A percentile compares a stretch with the other conserved stretches of the same genome.
phyloP scores from a whole-genome alignment of 2,329 filamentous ascomycete species.

The Rhexocercosporidium sp. region DNA sequence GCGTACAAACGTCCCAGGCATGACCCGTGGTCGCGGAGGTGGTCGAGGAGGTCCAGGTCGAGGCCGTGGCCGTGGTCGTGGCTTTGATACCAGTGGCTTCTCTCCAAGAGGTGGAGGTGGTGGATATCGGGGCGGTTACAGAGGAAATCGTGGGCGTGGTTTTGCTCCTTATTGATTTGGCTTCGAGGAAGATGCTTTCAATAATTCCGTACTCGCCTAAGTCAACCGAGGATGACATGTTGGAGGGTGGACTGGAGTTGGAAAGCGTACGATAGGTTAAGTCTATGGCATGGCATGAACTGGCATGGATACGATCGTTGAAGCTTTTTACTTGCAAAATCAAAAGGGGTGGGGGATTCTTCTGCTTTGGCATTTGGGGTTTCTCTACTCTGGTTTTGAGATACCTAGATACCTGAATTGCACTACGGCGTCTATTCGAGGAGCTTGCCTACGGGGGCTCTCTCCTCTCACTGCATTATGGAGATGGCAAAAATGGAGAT shows the following conservation, averaged over 20 bases:
- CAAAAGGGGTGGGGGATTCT: not conserved
- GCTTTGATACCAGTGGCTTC: slow-evolving; percentile 45
- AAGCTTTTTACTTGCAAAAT: not conserved
- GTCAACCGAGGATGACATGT: not conserved
- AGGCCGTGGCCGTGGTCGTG: slow-evolving; percentile 56
- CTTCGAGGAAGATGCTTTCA: not conserved
- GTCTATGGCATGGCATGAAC: not conserved
- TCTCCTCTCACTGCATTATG: not conserved
- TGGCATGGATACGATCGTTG: not conserved
- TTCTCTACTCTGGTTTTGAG: slow-evolving; percentile 5
- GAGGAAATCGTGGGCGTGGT: slow-evolving; percentile 67
- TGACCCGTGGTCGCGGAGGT: slow-evolving; percentile 77
- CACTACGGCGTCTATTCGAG: slow-evolving; percentile 11
- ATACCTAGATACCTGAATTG: not conserved
- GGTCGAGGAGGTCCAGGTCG: slow-evolving; percentile 57
- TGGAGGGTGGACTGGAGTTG: slow-evolving; percentile 16
- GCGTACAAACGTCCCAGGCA: slow-evolving; percentile 93
- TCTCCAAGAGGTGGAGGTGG: slow-evolving; percentile 44
- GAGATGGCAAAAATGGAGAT: slow-evolving; percentile 1
- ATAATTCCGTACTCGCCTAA: not conserved
- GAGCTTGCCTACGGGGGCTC: not conserved
- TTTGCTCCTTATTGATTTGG: slow-evolving; percentile 64
- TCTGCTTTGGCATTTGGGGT: not conserved
- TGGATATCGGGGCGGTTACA: slow-evolving; percentile 64
- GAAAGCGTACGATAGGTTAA: slow-evolving; percentile 31